These are phyloP conservation scores for Heliamphora exappendiculata DNA, from an alignment of 148 eudicot genomes.

Conservation along the genomic window DNA sequence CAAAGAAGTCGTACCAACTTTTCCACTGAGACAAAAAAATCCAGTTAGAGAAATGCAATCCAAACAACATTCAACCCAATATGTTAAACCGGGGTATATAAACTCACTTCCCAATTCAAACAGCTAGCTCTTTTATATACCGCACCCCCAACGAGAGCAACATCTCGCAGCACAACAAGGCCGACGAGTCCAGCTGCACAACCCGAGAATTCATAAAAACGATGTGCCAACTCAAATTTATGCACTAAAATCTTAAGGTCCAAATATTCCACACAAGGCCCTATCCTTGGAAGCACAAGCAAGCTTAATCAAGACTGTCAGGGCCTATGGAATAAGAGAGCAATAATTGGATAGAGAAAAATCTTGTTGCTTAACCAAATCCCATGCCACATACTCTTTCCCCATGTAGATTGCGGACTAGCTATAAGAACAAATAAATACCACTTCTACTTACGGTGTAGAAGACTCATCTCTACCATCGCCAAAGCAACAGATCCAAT, in stretches of 20 bases:
- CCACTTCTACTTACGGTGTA: constrained; percentile 64
- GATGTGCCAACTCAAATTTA: too few species aligned
- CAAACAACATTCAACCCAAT: not conserved
- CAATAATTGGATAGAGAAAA: not conserved
- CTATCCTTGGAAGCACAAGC: too few species aligned
- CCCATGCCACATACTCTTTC: not conserved
- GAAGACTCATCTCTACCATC: constrained; percentile 83
- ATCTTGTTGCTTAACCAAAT: not conserved
- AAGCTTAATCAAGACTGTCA: too few species aligned
- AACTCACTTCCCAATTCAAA: constrained; percentile 67
- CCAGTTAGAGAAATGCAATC: not conserved
- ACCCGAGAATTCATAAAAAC: too few species aligned
- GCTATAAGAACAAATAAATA: constrained; percentile 6
- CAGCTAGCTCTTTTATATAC: constrained; percentile 75
- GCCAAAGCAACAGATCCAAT: constrained; percentile 92
- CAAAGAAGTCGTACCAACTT: constrained; percentile 78
- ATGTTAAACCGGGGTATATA: not conserved
- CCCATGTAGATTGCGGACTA: not conserved
- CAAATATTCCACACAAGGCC: too few species aligned
- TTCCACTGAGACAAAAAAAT: constrained; percentile 49
- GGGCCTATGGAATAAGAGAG: not conserved
- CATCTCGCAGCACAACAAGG: constrained; percentile 78
- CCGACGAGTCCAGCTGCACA: constrained; percentile 88
- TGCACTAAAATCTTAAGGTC: too few species aligned
- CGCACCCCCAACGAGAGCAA: constrained; percentile 87